These are phyloP conservation scores for Luffa aegyptiaca DNA, from an alignment of 306 rosid genomes.

Conservation along the genomic window DNA sequence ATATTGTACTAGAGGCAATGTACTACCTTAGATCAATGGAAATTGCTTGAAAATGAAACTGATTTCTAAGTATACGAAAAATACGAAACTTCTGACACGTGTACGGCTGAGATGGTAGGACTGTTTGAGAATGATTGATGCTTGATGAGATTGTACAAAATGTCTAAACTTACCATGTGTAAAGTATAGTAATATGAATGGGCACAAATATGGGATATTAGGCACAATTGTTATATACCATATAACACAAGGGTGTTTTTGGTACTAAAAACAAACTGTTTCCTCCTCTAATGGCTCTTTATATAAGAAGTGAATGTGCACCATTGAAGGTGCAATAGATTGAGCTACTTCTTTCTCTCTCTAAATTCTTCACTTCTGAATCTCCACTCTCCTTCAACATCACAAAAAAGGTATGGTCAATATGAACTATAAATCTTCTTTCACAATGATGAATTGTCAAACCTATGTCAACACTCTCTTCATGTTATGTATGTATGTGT, in stretches of 20 bases:
- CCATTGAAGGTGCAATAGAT: constrained; percentile 24
- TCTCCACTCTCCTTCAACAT: constrained; percentile 14
- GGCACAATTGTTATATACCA: not conserved
- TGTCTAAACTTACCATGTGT: not conserved
- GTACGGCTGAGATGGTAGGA: constrained; percentile 30
- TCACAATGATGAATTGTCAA: constrained; percentile 8
- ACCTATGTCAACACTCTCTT: not conserved
- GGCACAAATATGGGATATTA: not conserved
- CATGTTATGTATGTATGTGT: not conserved
- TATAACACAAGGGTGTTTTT: constrained; percentile 24
- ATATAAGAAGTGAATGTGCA: constrained; percentile 30
- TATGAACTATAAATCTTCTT: not conserved
- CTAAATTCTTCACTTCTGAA: not conserved
- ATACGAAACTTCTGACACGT: constrained; percentile 30
- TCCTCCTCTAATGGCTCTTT: constrained; percentile 22
- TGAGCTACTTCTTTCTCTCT: constrained; percentile 11
- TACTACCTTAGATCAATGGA: not conserved
- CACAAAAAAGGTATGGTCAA: constrained; percentile 14
- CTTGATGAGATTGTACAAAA: not conserved
- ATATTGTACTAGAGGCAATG: not conserved
- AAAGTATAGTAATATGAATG: not conserved
- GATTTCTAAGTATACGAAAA: not conserved
- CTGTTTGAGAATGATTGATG: constrained; percentile 17
- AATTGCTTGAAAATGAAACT: not conserved
- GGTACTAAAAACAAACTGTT: constrained; percentile 18